phyloP scores from a whole-genome alignment of 2,329 filamentous ascomycete species.

The Cytospora paraplurivora region DNA sequence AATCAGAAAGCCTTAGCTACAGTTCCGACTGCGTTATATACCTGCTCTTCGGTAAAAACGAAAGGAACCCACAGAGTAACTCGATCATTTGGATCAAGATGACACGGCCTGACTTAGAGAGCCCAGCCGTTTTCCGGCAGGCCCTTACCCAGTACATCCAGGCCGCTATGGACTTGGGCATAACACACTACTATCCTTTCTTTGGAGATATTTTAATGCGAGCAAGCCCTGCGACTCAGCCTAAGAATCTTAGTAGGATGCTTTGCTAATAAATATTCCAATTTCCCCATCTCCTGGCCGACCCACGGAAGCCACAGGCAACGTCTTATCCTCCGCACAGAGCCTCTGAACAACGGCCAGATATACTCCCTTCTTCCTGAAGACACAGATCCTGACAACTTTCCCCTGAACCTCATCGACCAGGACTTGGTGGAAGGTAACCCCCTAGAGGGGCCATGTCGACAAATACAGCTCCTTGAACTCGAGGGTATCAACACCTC shows the following conservation, averaged over 20 bases:
- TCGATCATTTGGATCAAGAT: not conserved
- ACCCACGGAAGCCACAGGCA: not conserved
- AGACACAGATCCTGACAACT: not conserved
- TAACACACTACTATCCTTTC: slow-evolving; percentile 13
- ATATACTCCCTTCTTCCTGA: slow-evolving; percentile 7
- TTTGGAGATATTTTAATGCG: slow-evolving; percentile 13
- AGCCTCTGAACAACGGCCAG: slow-evolving; percentile 1
- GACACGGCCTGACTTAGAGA: not conserved
- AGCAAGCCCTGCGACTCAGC: too few relatives aligned
- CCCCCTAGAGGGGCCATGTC: not conserved
- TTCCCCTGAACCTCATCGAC: not conserved
- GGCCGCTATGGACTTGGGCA: not conserved
- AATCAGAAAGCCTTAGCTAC: not conserved
- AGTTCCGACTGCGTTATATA: not conserved
- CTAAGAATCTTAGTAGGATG: not conserved
- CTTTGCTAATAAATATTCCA: not conserved
- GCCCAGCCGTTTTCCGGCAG: not conserved
- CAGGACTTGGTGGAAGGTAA: not conserved
- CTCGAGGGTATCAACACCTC: not conserved
- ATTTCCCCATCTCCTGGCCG: slow-evolving; percentile 6
- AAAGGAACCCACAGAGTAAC: not conserved
- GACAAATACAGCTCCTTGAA: not conserved
- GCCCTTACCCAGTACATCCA: not conserved
- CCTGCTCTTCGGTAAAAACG: not conserved
- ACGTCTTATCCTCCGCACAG: slow-evolving; percentile 4